Conservation (phyloP, 1,284 basidiomycete species). For the Vanrija pseudolonga region DNA sequence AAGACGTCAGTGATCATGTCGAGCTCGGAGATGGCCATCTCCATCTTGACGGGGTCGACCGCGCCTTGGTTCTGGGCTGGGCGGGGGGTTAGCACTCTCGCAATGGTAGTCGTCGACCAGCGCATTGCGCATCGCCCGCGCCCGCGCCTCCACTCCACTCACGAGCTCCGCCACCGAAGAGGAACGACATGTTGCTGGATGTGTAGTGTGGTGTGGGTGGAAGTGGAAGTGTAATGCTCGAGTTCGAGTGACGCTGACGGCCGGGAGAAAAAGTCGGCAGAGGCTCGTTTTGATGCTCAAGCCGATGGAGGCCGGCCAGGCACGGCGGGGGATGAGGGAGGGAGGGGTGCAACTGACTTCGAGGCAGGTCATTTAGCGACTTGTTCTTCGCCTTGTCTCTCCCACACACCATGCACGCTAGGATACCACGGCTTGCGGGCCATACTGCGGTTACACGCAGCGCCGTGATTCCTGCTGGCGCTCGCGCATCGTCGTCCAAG, state of each 20-base stretch:
- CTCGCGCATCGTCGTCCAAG: neutral
- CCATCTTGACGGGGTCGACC: slow-evolving; percentile 47
- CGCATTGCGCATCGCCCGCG: too few species aligned
- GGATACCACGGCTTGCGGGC: slow-evolving; percentile 1
- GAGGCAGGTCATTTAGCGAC: too few species aligned
- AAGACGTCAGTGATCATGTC: slow-evolving; percentile 52
- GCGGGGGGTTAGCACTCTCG: neutral
- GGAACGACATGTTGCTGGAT: slow-evolving; percentile 23
- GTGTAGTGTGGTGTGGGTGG: neutral
- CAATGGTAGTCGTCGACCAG: neutral
- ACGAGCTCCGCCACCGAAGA: slow-evolving; percentile 28
- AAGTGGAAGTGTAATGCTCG: too few species aligned
- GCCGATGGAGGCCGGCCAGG: too few species aligned
- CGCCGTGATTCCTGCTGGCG: too few species aligned
- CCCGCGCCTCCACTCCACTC: slow-evolving; percentile 2
- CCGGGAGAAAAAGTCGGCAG: too few species aligned
- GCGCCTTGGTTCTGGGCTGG: slow-evolving; percentile 25
- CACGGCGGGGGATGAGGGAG: too few species aligned
- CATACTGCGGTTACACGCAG: too few species aligned
- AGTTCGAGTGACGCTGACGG: neutral
- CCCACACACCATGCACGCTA: neutral
- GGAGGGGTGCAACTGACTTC: too few species aligned
- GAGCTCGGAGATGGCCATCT: slow-evolving; percentile 50
- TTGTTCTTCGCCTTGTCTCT: neutral
- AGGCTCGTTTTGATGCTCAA: too few species aligned